phyloP scores from a whole-genome alignment of 2,329 filamentous ascomycete species.

The Rasamsonia emersonii region DNA sequence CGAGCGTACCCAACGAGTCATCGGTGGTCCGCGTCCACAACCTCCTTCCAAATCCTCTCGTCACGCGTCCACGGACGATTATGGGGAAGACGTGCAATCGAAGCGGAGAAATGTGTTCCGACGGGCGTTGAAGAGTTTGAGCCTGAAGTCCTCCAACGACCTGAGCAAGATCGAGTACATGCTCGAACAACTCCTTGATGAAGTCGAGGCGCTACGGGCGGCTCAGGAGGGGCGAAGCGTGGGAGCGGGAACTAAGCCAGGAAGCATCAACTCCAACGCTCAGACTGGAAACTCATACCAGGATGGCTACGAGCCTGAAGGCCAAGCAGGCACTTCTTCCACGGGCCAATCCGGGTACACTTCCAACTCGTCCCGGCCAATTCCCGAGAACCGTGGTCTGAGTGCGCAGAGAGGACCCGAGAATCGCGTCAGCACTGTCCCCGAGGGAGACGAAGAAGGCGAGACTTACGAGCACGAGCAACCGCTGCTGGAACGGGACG shows the following conservation, averaged over 20 bases:
- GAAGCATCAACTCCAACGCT: conserved; percentile 54
- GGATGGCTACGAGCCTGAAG: conserved; percentile 78
- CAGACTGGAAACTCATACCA: conserved; percentile 53
- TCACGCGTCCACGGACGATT: conserved; percentile 40
- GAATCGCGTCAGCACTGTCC: conserved; percentile 82
- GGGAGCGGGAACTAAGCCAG: conserved; percentile 19
- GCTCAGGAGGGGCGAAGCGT: conserved; percentile 36
- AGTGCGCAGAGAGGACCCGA: conserved; percentile 52
- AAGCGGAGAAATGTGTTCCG: conserved; percentile 95
- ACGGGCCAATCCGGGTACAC: conserved; percentile 69
- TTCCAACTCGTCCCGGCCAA: conserved; percentile 44
- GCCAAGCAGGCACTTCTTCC: conserved; percentile 65
- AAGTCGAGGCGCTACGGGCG: conserved; percentile 75
- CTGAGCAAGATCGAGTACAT: conserved; percentile 82
- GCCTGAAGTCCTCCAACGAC: conserved; percentile 79
- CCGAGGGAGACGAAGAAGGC: conserved; percentile 71
- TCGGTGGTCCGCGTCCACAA: conserved; percentile 79
- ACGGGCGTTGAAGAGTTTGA: conserved; percentile 83
- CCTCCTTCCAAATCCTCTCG: conserved; percentile 56
- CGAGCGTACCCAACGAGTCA: conserved; percentile 72
- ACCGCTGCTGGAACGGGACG: conserved; percentile 44
- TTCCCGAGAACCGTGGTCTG: conserved; percentile 31
- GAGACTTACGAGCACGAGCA: conserved; percentile 47
- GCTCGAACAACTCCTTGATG: conserved; percentile 82
- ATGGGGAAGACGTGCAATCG: conserved; percentile 50